Base-by-base conservation (phyloP, 2,329 filamentous ascomycete species). In the Fusarium sp. region DNA sequence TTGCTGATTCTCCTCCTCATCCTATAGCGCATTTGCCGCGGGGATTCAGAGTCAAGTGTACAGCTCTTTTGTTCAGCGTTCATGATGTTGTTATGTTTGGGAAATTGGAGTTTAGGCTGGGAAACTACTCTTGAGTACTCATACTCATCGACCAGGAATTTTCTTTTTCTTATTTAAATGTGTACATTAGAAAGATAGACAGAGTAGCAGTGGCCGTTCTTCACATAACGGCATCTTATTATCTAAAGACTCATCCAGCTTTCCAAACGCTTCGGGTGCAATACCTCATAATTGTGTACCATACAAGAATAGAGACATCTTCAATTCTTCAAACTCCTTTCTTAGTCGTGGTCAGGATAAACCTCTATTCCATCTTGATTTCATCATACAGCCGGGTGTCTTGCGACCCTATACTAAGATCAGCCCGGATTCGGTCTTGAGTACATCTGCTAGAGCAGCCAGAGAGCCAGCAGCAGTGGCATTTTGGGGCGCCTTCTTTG, bases 1-100 rank as follows among this genome's bases (percentile, higher is more conserved):
- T 82, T 99, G 75, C 84, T 99, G 76, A 88, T 98, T 68, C 82
- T 99, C 73, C 83, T 98, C 45, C 76, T 92, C 74, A 80, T 91
- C 47, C 76, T 92, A 73, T 91, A 80, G 65, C 37, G 20, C 25
- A 51, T 27, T 11, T 47, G 24, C 41, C 5, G 34, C 16, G 32
- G 40, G 40, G 24, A 8, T 30, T 22, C 14, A 42, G 51, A 49
- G 45, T 51, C 24, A 22, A 46, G 46, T 27, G n/a, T 37, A 32
- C 24, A 58, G 16, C 55, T 48, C 25, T 25, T 40, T 46, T 56
- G 44, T 62, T n/a, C 29, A 51, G 59, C 56, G 62, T 57, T 72
- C 53, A 67, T 32, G 57, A 72, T 52, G 67, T 46, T 47, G n/a
- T 37, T 57, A 44, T 34, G 49, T 59, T 20, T 45, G 49, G 61